These are phyloP conservation scores for Chaetoceros muelleri DNA, from an alignment of 108 stramenopile genomes.

Conservation along the genomic window DNA sequence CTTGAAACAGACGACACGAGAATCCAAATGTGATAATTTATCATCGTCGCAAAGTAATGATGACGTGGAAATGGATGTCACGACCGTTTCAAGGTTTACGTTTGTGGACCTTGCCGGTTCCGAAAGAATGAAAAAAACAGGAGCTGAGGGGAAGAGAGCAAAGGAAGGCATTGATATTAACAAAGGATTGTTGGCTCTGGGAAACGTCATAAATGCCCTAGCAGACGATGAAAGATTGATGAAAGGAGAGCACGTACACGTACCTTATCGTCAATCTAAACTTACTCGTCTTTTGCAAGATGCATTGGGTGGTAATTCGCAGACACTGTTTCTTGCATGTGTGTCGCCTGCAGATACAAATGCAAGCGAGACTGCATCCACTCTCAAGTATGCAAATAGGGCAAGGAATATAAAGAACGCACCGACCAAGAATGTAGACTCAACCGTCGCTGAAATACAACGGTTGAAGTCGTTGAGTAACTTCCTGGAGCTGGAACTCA, in stretches of 20 bases:
- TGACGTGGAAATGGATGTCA: constrained; percentile 47
- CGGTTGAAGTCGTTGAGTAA: constrained; percentile 49
- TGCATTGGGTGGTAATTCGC: constrained; percentile 93
- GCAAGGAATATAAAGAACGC: constrained; percentile 92
- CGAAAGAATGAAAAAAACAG: constrained; percentile 93
- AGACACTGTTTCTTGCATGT: constrained; percentile 88
- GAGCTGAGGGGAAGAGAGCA: constrained; percentile 76
- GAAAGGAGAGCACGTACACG: constrained; percentile 61
- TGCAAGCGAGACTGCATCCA: constrained; percentile 85
- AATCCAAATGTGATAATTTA: too few relatives aligned
- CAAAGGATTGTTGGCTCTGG: constrained; percentile 91
- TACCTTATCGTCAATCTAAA: constrained; percentile 87
- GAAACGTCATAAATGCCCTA: constrained; percentile 97
- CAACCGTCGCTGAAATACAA: constrained; percentile 68
- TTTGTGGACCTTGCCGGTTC: constrained; percentile 88
- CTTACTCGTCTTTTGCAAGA: constrained; percentile 93
- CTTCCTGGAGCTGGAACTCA: constrained; percentile 58
- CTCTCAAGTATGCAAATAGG: constrained; percentile 90
- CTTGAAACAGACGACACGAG: constrained; percentile 37
- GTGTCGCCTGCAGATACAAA: constrained; percentile 89
- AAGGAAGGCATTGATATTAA: constrained; percentile 94
- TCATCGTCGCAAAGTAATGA: not conserved
- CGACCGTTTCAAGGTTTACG: constrained; percentile 62
- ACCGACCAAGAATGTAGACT: constrained; percentile 73
- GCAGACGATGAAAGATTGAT: constrained; percentile 74